phyloP scores from a whole-genome alignment of 208 protist species.

The Borovskyia barvae region DNA sequence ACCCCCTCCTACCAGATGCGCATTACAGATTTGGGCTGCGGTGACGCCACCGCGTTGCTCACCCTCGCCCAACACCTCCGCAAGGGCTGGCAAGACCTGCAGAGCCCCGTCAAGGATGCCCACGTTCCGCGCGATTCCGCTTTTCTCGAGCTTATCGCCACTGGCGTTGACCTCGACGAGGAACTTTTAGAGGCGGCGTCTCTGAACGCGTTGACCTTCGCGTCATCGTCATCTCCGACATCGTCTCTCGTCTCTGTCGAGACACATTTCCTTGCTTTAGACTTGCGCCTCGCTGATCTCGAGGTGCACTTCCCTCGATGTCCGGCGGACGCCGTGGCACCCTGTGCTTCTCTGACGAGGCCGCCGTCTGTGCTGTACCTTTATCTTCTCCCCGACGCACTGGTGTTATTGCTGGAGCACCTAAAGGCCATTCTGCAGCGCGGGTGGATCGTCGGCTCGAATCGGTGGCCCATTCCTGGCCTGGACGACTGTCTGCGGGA shows the following conservation, averaged over 20 bases:
- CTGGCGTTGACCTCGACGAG: conserved; percentile 71
- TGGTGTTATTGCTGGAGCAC: conserved; percentile 38
- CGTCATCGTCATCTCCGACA: background rate
- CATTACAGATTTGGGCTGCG: conserved; percentile 69
- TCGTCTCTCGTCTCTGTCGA: conserved; percentile 18
- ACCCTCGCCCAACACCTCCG: conserved; percentile 20
- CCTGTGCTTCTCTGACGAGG: background rate
- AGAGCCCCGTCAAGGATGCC: background rate
- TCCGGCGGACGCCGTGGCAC: background rate
- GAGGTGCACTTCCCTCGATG: conserved; percentile 31
- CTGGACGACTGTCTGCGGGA: conserved; percentile 23
- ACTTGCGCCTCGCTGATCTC: conserved; percentile 34
- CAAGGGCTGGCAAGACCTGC: conserved; percentile 18
- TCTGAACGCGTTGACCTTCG: background rate
- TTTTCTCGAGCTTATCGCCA: conserved; percentile 6
- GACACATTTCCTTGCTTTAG: conserved; percentile 28
- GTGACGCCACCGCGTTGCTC: conserved; percentile 54
- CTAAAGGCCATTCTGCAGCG: conserved; percentile 36
- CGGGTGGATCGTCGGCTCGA: conserved; percentile 51
- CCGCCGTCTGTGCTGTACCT: conserved; percentile 50
- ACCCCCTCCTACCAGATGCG: conserved; percentile 16
- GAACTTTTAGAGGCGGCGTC: conserved; percentile 34
- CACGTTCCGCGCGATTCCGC: too few relatives aligned
- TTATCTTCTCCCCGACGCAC: conserved; percentile 67
- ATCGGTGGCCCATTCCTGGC: conserved; percentile 56